Evolutionary conservation across 2,329 filamentous ascomycete species (phyloP).

Genomic region (Cylindrodendrum hubeiense): DNA sequence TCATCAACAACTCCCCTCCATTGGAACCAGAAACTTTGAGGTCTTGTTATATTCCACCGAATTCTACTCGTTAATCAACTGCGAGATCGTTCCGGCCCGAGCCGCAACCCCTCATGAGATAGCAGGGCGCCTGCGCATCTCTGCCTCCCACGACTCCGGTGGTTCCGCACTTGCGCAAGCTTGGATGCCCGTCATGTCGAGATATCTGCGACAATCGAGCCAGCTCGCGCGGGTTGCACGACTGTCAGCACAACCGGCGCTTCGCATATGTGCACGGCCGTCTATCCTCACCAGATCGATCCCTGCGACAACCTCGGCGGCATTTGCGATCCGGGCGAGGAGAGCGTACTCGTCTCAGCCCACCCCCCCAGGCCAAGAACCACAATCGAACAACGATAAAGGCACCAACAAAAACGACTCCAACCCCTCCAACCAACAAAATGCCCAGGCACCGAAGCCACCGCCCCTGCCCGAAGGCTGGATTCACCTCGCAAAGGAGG

Average conservation of each 20-base stretch:
- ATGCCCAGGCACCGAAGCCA: conserved; percentile 41
- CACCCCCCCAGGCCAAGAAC: conserved; percentile 54
- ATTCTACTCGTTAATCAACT: conserved; percentile 14
- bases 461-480: conserved; percentile 59
- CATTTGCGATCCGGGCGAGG: conserved; percentile 48
- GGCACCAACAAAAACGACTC: conserved; percentile 37
- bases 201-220: conserved; percentile 74
- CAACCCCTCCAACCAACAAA: conserved; percentile 33
- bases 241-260: conserved; percentile 64
- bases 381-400: conserved; percentile 42
- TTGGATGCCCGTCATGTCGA: conserved; percentile 67
- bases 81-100: conserved; percentile 25
- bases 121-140: conserved; percentile 40
- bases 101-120: conserved; percentile 49
- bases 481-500: conserved; percentile 59
- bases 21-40: conserved; percentile 35
- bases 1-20: conserved; percentile 43
- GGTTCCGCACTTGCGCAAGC: conserved; percentile 50
- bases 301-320: conserved; percentile 43
- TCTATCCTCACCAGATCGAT: conserved; percentile 47
- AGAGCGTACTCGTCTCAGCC: conserved; percentile 53
- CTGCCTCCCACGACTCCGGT: conserved; percentile 46
- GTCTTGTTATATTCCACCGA: conserved; percentile 30
- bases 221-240: conserved; percentile 73
- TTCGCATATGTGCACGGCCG: conserved; percentile 58